Percentiles rank a stretch among this genome's conserved stretches.
Evolutionary conservation across 2,329 filamentous ascomycete species (phyloP).

Genomic region (Alternaria sp.): DNA sequence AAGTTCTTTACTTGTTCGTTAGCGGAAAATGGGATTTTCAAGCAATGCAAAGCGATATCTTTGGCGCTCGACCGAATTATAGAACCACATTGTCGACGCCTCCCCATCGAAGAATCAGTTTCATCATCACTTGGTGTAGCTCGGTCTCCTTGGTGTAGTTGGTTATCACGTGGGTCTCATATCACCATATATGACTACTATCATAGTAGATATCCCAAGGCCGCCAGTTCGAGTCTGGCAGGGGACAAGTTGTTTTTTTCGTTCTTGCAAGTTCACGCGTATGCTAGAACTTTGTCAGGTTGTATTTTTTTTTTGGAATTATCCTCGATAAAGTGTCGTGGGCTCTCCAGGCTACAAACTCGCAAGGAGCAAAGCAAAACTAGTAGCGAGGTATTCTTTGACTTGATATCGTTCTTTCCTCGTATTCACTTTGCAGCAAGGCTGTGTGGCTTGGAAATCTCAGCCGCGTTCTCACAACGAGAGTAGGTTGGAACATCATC

Average conservation of each 20-base stretch:
- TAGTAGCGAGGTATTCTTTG: too few species aligned
- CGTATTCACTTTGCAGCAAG: not conserved
- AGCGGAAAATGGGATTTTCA: not conserved
- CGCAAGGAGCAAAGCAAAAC: too few species aligned
- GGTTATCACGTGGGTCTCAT: conserved; percentile 45
- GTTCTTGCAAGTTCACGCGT: not conserved
- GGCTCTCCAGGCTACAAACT: too few species aligned
- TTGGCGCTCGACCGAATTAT: accelerated
- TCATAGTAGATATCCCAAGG: conserved; percentile 36
- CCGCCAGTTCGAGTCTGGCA: conserved; percentile 42
- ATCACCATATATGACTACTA: conserved; percentile 35
- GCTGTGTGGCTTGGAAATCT: not conserved
- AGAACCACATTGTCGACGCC: not conserved
- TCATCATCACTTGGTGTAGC: too few species aligned
- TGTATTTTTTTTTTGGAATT: not conserved
- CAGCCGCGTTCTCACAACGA: not conserved
- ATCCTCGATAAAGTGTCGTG: too few species aligned
- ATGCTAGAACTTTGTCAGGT: not conserved
- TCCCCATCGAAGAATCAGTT: too few species aligned
- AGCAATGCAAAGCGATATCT: too few species aligned
- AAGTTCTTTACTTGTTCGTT: not conserved
- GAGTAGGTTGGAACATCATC: not conserved
- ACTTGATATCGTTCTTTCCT: not conserved
- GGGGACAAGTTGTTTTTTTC: conserved; percentile 21
- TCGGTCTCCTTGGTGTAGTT: conserved; percentile 38